Evolutionary conservation across 768 basidiomycete species (phyloP).

Genomic region (Leccinum uliginosum): DNA sequence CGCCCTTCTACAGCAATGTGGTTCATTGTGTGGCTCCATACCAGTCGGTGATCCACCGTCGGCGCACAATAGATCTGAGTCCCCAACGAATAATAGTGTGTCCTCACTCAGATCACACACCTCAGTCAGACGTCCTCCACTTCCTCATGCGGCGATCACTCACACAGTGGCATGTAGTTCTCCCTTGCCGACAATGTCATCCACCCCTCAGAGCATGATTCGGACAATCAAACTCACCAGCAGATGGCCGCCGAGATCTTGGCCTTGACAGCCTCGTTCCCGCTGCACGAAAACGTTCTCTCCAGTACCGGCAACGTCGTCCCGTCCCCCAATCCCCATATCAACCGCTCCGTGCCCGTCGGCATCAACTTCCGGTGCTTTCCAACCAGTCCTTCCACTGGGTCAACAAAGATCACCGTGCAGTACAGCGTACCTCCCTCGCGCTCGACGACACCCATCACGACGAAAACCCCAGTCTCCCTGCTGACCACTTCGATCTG

Average conservation of each 20-base stretch:
- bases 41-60: slow-evolving; percentile 56
- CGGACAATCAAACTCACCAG: slow-evolving; percentile 39
- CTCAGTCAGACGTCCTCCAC: background rate
- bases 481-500: slow-evolving; percentile 46
- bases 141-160: slow-evolving; percentile 16
- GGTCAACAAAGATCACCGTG: slow-evolving; percentile 53
- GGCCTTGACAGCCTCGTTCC: slow-evolving; percentile 27
- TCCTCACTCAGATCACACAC: slow-evolving; percentile 41
- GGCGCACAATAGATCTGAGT: slow-evolving; percentile 63
- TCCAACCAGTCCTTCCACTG: slow-evolving; percentile 46
- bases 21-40: slow-evolving; percentile 54
- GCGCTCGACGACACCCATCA: slow-evolving; percentile 47
- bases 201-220: background rate
- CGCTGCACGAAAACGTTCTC: slow-evolving; percentile 32
- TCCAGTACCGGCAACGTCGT: slow-evolving; percentile 48
- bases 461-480: slow-evolving; percentile 48
- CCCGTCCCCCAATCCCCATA: slow-evolving; percentile 62
- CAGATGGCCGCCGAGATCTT: slow-evolving; percentile 57
- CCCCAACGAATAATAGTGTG: slow-evolving; percentile 55
- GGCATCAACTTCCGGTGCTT: slow-evolving; percentile 66
- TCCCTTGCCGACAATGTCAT: slow-evolving; percentile 44
- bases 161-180: slow-evolving; percentile 64
- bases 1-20: slow-evolving; percentile 68
- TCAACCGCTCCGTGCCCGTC: slow-evolving; percentile 53
- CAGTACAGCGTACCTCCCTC: slow-evolving; percentile 37